Evolutionary conservation across 306 rosid species (phyloP), one percentile per base, ranked within the genome.

Genomic region (Prunus armeniaca): DNA sequence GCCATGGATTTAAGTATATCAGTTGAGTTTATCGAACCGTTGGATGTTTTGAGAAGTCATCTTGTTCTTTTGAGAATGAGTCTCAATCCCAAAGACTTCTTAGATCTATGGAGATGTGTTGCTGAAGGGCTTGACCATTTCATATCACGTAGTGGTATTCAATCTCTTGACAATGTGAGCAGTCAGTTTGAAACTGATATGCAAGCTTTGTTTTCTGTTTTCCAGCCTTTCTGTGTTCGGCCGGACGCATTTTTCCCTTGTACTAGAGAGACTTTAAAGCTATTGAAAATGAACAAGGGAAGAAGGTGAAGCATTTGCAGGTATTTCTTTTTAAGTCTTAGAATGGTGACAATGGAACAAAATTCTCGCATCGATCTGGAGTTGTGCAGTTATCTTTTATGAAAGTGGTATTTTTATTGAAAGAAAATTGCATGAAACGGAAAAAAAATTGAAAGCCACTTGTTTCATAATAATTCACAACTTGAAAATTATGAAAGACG

Each of bases 81-180:
- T 72, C 93, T 91, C 76, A 89, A 89, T 74, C 67, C 70, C 28
- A 87, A 81, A 72, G 97, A 91, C 78, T 89, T 89, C 78, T 79
- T 78, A 74, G 93, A 91, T 80, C 79, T 86, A 13, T 91, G 97
- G 97, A 91, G 97, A 79, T 87, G 88, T 79, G 64, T 84, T 45
- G 93, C 93, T 2, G 89, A 89, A 38, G 97, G 93, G 61, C 85
- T 91, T 17, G 93, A 91, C 75, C 92, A 84, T 82, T 91, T 84
- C 86, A 76, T 91, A 77, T 87, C 79, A 20, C 6, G 81, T 81
- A 79, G 88, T 82, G 64, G 55, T 83, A 56, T 78, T 79, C 79
- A 69, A 58, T 80, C 86, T 75, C 75, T 72, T 68, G 46, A 75
- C 63, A 58, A 64, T 47, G 80, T 87, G 68, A 73, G 74, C 72